Evolutionary conservation across 306 rosid species (phyloP).

Genomic region (Quercus aquifolioides): DNA sequence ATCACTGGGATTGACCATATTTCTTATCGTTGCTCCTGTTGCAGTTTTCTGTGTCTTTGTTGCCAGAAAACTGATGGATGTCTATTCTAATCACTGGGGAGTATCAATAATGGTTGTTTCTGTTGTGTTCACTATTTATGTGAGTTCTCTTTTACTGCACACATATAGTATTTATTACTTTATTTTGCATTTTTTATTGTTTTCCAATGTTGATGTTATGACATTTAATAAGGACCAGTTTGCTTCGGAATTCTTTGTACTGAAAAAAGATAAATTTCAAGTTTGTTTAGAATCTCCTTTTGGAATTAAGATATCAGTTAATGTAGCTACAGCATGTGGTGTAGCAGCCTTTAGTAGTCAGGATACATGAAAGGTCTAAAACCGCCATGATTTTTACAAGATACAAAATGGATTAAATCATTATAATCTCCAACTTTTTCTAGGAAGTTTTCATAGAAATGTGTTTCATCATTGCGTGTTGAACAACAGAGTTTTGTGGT

Average conservation of each 20-base stretch:
- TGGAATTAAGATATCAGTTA: neutral
- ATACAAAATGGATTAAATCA: neutral
- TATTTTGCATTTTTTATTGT: neutral
- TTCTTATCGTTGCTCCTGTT: constrained; percentile 84
- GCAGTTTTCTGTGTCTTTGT: constrained; percentile 83
- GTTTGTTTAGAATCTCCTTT: neutral
- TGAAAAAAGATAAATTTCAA: neutral
- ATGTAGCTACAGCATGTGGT: neutral
- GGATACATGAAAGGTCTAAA: neutral
- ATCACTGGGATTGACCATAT: constrained; percentile 78
- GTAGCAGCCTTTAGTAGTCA: neutral
- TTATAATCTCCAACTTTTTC: neutral
- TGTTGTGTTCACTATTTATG: constrained; percentile 67
- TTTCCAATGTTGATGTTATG: constrained; percentile 4
- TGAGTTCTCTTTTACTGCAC: constrained; percentile 42
- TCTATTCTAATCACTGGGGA: constrained; percentile 69
- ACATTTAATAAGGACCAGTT: constrained; percentile 14
- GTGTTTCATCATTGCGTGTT: neutral
- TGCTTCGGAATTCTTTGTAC: neutral
- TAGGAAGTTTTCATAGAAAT: neutral
- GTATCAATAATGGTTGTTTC: constrained; percentile 59
- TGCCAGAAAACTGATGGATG: constrained; percentile 79
- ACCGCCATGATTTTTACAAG: neutral
- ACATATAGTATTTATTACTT: neutral
- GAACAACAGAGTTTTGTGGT: neutral